Conservation (phyloP, 1,284 basidiomycete species). For the Malassezia sp. region DNA sequence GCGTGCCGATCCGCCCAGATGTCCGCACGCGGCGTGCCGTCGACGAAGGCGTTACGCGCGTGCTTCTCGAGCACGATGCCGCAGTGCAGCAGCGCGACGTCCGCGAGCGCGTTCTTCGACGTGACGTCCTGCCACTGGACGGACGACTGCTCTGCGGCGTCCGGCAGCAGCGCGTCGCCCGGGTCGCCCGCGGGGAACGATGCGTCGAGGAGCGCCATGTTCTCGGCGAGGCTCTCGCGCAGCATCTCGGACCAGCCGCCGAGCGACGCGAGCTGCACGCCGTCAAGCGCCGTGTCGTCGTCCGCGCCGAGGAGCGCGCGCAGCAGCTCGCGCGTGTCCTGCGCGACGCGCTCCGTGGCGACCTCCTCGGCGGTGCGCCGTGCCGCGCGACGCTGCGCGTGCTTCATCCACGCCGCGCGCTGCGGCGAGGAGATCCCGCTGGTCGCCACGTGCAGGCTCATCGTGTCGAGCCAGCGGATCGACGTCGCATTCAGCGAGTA, state of each 20-base stretch:
- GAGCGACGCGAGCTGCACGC: constrained; percentile 4
- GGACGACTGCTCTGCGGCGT: constrained; percentile 1
- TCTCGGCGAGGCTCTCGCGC: constrained; percentile 8
- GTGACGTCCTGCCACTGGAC: constrained; percentile 76
- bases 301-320: constrained; percentile 13
- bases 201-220: background rate
- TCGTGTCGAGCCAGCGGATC: constrained; percentile 84
- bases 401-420: constrained; percentile 78
- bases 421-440: constrained; percentile 91
- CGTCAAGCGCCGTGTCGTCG: constrained; percentile 42
- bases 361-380: constrained; percentile 50
- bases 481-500: constrained; percentile 61
- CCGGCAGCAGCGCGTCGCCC: background rate
- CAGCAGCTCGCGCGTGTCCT: constrained; percentile 37
- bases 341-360: constrained; percentile 26
- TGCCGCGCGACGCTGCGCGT: constrained; percentile 56
- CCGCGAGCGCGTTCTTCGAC: constrained; percentile 78
- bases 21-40: constrained; percentile 54
- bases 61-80: constrained; percentile 69
- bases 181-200: background rate
- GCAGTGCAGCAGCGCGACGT: constrained; percentile 84
- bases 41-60: constrained; percentile 62
- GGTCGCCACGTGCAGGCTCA: constrained; percentile 86
- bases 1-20: constrained; percentile 61
- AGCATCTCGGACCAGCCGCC: constrained; percentile 4